These are phyloP conservation scores for Pythium vanterpoolii DNA, from an alignment of 352 stramenopile species.

Conservation along the genomic window DNA sequence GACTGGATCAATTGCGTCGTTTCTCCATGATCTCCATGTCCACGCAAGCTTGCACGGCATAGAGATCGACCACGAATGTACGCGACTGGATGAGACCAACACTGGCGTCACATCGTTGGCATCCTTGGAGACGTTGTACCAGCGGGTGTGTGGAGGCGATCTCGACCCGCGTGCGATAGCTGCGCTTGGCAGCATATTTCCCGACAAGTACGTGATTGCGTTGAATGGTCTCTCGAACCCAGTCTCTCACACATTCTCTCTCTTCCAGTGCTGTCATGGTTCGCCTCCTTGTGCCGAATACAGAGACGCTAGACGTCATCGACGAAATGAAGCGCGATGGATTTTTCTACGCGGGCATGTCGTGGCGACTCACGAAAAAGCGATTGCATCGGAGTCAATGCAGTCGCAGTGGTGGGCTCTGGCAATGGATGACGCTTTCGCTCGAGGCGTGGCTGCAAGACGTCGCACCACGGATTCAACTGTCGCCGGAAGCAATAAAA, in stretches of 20 bases:
- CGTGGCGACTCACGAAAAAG: conserved; percentile 1
- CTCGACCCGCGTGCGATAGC: background rate
- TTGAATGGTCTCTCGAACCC: background rate
- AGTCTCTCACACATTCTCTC: background rate
- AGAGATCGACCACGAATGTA: conserved; percentile 27
- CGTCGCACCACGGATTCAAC: background rate
- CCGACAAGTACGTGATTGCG: background rate
- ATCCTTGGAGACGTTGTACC: conserved; percentile 17
- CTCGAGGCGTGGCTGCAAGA: background rate
- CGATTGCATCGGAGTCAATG: background rate
- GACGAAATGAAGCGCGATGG: conserved; percentile 6
- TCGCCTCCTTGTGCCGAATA: conserved; percentile 13
- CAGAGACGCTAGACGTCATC: conserved; percentile 8
- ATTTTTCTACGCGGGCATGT: conserved; percentile 11
- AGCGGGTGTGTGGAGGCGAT: conserved; percentile 20
- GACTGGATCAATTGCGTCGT: conserved; percentile 34
- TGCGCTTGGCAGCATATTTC: conserved; percentile 12
- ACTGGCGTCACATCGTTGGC: conserved; percentile 21
- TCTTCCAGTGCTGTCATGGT: background rate
- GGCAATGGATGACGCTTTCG: conserved; percentile 15
- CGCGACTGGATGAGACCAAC: conserved; percentile 16
- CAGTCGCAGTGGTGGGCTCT: conserved; percentile 3
- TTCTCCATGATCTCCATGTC: conserved; percentile 42
- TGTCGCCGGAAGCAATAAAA: background rate
- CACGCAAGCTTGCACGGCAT: conserved; percentile 21